Evolutionary conservation across 2,329 filamentous ascomycete genomes (phyloP), one percentile per base, ranked within the genome.

Genomic region (Aspergillus brunneoviolaceus): DNA sequence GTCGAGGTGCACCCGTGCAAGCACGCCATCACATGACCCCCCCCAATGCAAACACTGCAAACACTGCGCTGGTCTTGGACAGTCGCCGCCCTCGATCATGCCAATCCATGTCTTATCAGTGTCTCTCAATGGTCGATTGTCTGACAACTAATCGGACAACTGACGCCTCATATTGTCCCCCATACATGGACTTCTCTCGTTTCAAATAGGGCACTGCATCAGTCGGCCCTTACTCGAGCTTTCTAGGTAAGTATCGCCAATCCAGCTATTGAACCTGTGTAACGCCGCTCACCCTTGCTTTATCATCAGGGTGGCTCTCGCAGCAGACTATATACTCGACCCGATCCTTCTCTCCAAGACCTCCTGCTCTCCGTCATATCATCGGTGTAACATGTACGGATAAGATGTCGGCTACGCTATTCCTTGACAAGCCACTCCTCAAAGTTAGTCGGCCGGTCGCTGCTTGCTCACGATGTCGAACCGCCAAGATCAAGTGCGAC

Each of bases 401-500:
- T 61, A 70, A 58, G 55, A 76, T 76, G 73, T 72, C 74, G 33
- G 67, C 69, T 52, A 66, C 69, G 35, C 70, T 67, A n/a, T 74
- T 76, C 64, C 65, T 78, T 62, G 75, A 78, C 59, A 72, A 70
- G 53, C 76, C 76, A 9, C 63, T 78, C 55, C 70, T 79, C 42
- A 78, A 78, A 69, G 90, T 94, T 64, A 92, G 89, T 71, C 84
- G 90, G 63, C 90, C 90, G 5, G 89, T 92, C 53, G 89, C 89
- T 57, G 90, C 90, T 25, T 94, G 90, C 74, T 90, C 89, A 60
- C 83, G 89, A 81, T 94, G 90, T 80, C 91, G 95, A 62, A 86
- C 89, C 62, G 93, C 94, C 57, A 99, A 99, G 80, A 92, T 98
- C 74, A 97, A 96, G 87, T 99, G 95, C 72, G 95, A 98, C 79